Conservation (phyloP, 306 rosid species). For the Cucurbita moschata region DNA sequence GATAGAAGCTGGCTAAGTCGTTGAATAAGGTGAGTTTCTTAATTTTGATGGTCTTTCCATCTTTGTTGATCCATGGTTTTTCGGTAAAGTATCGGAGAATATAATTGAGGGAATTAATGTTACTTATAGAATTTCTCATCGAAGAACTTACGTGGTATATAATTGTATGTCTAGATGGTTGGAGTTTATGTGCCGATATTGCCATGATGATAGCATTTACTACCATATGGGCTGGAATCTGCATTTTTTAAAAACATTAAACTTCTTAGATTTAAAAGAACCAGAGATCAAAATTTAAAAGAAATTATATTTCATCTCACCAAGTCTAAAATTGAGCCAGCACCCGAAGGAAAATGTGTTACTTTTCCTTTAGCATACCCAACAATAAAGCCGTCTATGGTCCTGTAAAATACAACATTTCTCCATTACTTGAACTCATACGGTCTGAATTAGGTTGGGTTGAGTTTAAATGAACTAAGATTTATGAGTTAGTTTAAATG, state of each 20-base stretch:
- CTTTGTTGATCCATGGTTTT: constrained; percentile 56
- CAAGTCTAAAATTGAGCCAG: constrained; percentile 28
- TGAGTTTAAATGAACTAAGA: no score
- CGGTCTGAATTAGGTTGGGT: no score
- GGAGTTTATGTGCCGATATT: background rate
- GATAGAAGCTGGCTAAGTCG: constrained; percentile 46
- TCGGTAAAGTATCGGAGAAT: constrained; percentile 23
- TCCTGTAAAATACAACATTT: background rate
- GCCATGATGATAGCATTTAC: constrained; percentile 32
- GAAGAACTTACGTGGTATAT: background rate
- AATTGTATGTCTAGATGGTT: background rate
- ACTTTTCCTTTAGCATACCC: constrained; percentile 72
- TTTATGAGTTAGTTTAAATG: no score
- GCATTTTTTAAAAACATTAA: no score
- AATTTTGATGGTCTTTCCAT: constrained; percentile 51
- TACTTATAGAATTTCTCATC: no score
- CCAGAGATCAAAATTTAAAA: background rate
- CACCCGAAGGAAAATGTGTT: constrained; percentile 41
- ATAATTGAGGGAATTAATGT: no score
- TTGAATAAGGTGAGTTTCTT: constrained; percentile 16
- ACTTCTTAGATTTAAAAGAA: background rate
- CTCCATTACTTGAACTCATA: no score
- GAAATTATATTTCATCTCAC: constrained; percentile 21
- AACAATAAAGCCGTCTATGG: constrained; percentile 26
- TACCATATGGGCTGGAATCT: constrained; percentile 74